Evolutionary conservation across 495 filamentous ascomycete species (phyloP).

Genomic region (Daldinia decipiens): DNA sequence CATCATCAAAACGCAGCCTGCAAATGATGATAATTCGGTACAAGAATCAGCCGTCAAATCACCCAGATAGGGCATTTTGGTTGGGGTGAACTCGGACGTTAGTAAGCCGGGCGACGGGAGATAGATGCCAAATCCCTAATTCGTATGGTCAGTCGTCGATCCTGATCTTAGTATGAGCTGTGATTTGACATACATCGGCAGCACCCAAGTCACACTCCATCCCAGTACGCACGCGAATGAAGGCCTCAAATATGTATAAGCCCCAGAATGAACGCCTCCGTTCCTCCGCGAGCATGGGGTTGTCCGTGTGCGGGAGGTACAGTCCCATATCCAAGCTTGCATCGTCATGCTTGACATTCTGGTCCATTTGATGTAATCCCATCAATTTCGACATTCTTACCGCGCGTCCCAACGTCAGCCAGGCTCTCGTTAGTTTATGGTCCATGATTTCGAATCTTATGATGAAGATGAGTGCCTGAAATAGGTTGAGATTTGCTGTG

Average conservation of each 20-base stretch:
- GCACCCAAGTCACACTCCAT: constrained; percentile 16
- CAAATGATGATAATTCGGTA: constrained; percentile 10
- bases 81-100: constrained; percentile 6
- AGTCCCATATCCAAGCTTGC: neutral
- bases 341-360: constrained; percentile 1
- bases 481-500: constrained; percentile 4
- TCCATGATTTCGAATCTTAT: constrained; percentile 19
- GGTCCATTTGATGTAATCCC: constrained; percentile 14
- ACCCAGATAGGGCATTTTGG: constrained; percentile 5
- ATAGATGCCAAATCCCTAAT: constrained; percentile 15
- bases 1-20: constrained; percentile 14
- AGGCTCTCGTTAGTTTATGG: constrained; percentile 11
- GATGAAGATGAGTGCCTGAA: constrained; percentile 10
- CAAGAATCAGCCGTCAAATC: constrained; percentile 10
- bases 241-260: constrained; percentile 10
- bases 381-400: constrained; percentile 15
- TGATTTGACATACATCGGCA: constrained; percentile 2
- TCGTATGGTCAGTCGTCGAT: constrained; percentile 7
- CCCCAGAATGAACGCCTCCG: constrained; percentile 13
- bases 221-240: constrained; percentile 13
- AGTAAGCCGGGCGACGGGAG: constrained; percentile 18
- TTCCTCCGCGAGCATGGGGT: constrained; percentile 15
- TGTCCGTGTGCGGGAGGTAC: constrained; percentile 6
- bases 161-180: neutral
- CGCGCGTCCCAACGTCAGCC: constrained; percentile 10